phyloP scores from a whole-genome alignment of 2,329 filamentous ascomycete species.

The Aspergillus persii region DNA sequence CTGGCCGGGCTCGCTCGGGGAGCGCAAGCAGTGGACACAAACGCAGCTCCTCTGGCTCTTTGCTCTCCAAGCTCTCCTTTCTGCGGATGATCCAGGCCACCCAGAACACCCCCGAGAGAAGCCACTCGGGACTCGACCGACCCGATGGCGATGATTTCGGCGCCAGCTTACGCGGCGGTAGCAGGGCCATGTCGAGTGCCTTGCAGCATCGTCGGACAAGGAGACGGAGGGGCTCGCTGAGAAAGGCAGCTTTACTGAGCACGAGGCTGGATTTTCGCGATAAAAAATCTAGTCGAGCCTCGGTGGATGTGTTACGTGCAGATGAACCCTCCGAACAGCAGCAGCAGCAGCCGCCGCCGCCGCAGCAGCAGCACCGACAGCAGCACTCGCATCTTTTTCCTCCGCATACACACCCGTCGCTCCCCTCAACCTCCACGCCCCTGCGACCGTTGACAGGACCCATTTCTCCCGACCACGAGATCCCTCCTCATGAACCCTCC shows the following conservation, averaged over 20 bases:
- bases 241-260: constrained; percentile 81
- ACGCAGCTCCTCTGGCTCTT: constrained; percentile 60
- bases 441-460: constrained; percentile 13
- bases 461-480: constrained; percentile 11
- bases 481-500: constrained; percentile 14
- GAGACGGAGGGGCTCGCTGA: constrained; percentile 76
- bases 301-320: constrained; percentile 14
- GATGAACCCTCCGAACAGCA: constrained; percentile 13
- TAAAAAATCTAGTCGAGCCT: constrained; percentile 22
- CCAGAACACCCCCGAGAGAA: constrained; percentile 34
- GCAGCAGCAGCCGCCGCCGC: constrained; percentile 7
- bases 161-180: constrained; percentile 41
- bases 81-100: constrained; percentile 51
- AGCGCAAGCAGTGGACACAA: constrained; percentile 43
- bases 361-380: constrained; percentile 10
- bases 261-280: constrained; percentile 42
- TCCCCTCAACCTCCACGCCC: neutral
- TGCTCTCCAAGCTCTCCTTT: constrained; percentile 70
- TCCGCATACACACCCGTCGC: constrained; percentile 3
- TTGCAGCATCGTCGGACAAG: constrained; percentile 57
- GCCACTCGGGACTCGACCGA: constrained; percentile 22
- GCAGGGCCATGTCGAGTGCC: constrained; percentile 51
- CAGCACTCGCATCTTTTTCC: constrained; percentile 6
- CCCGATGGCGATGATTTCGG: constrained; percentile 27
- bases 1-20: constrained; percentile 32